Percentiles rank a stretch among this genome's conserved stretches.
These are phyloP conservation scores for Larix kaempferi DNA, from an alignment of 75 land plant genomes.

Conservation along the genomic window DNA sequence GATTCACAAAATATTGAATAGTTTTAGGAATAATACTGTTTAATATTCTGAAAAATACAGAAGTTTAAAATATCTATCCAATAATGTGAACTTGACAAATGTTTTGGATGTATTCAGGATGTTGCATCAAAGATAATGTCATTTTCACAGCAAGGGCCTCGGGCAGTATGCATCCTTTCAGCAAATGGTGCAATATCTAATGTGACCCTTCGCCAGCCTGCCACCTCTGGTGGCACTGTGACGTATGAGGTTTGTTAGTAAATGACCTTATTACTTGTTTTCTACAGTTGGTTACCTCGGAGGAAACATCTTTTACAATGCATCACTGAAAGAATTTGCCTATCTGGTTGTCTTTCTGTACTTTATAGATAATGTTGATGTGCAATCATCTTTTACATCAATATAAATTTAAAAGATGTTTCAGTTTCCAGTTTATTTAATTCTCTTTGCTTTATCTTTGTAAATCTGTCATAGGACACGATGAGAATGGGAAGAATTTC, in stretches of 20 bases:
- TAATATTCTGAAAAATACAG: not conserved
- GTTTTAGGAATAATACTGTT: not conserved
- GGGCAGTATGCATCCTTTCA: slow-evolving; percentile 57
- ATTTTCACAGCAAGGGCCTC: slow-evolving; percentile 61
- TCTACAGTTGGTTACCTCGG: not conserved
- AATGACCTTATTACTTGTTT: not conserved
- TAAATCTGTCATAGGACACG: not conserved
- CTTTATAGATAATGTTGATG: not conserved
- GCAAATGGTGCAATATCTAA: slow-evolving; percentile 68
- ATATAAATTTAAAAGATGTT: no score
- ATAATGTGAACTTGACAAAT: not conserved
- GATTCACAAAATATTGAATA: not conserved
- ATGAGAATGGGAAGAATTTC: not conserved
- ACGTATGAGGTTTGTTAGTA: slow-evolving; percentile 55
- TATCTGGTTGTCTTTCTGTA: not conserved
- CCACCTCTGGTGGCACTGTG: slow-evolving; percentile 62
- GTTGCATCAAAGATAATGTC: slow-evolving; percentile 50
- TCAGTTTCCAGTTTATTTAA: not conserved
- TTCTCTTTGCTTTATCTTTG: not conserved
- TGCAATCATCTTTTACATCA: no score
- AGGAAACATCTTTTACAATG: not conserved
- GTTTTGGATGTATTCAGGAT: slow-evolving; percentile 34
- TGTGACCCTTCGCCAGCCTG: slow-evolving; percentile 56
- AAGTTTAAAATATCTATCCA: not conserved
- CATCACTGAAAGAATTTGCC: not conserved